Evolutionary conservation across 345 rosid species (phyloP).

Genomic region (Lenwebbia sp.): DNA sequence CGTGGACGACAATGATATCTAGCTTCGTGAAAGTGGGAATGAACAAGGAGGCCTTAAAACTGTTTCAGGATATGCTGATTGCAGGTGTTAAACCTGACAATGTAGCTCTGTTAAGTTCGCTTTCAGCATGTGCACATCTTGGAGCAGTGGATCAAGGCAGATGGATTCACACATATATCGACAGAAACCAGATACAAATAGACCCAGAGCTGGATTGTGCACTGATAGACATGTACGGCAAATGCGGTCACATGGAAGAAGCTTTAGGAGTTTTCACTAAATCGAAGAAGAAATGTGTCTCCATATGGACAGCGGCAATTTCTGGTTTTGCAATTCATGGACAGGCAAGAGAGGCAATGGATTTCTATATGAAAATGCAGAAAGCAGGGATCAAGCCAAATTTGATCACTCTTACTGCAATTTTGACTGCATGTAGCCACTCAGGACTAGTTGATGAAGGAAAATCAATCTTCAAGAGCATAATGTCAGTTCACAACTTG

Average conservation of each 20-base stretch:
- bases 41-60: slow-evolving; percentile 49
- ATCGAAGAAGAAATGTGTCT: slow-evolving; percentile 26
- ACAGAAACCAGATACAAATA: slow-evolving; percentile 4
- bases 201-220: slow-evolving; percentile 44
- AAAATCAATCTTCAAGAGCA: slow-evolving; percentile 32
- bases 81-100: slow-evolving; percentile 47
- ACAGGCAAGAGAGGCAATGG: slow-evolving; percentile 44
- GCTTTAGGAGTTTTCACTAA: slow-evolving; percentile 33
- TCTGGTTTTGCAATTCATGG: slow-evolving; percentile 62
- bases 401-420: slow-evolving; percentile 49
- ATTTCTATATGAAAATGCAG: slow-evolving; percentile 43
- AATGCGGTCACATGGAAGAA: slow-evolving; percentile 54
- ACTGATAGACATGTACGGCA: slow-evolving; percentile 66
- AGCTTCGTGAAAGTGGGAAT: slow-evolving; percentile 48
- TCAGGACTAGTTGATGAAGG: slow-evolving; percentile 55
- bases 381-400: slow-evolving; percentile 51
- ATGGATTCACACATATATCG: slow-evolving; percentile 55
- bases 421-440: slow-evolving; percentile 64
- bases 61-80: slow-evolving; percentile 59
- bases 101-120: slow-evolving; percentile 30
- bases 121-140: slow-evolving; percentile 66
- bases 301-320: slow-evolving; percentile 58
- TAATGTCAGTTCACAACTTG: slow-evolving; percentile 27
- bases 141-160: slow-evolving; percentile 74
- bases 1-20: slow-evolving; percentile 67